Percentiles rank a stretch among this genome's conserved stretches.
Evolutionary conservation across 202 grass and related monocot species (phyloP).

Genomic region (Hordeum pubiflorum): DNA sequence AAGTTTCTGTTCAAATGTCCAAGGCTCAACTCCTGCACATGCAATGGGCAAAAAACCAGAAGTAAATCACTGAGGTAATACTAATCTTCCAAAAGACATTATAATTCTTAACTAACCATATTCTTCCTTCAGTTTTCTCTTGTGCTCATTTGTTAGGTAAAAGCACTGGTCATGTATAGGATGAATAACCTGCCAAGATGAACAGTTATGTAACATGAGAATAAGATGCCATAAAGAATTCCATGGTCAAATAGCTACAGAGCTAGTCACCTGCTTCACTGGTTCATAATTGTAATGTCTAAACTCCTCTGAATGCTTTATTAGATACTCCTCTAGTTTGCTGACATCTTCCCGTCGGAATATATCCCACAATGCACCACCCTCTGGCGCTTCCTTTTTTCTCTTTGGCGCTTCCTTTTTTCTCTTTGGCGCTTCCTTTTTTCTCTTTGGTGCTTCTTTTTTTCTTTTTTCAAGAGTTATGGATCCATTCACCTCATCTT

Average conservation of each 20-base stretch:
- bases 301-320: constrained; percentile 58
- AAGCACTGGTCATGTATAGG: constrained; percentile 91
- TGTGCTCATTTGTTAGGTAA: constrained; percentile 79
- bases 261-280: constrained; percentile 43
- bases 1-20: constrained; percentile 96
- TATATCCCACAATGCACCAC: constrained; percentile 94
- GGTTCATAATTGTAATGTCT: constrained; percentile 48
- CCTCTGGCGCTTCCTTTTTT: constrained; percentile 15
- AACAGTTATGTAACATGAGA: not conserved
- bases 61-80: not conserved
- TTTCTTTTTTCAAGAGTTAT: constrained; percentile 17
- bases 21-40: constrained; percentile 67
- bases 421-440: no score
- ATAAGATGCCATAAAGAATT: not conserved
- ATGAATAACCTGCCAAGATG: constrained; percentile 55
- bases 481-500: not conserved
- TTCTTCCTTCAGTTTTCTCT: constrained; percentile 79
- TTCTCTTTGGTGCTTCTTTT: no score
- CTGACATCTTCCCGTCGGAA: constrained; percentile 74
- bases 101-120: constrained; percentile 41
- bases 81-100: not conserved
- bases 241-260: not conserved
- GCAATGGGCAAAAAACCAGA: not conserved
- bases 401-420: no score
- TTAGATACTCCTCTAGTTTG: constrained; percentile 67